Percentiles rank a stretch among this genome's conserved stretches.
Evolutionary conservation across 176 grass and related monocot genomes (phyloP).

Genomic region (Hsuehochloa calcarea): DNA sequence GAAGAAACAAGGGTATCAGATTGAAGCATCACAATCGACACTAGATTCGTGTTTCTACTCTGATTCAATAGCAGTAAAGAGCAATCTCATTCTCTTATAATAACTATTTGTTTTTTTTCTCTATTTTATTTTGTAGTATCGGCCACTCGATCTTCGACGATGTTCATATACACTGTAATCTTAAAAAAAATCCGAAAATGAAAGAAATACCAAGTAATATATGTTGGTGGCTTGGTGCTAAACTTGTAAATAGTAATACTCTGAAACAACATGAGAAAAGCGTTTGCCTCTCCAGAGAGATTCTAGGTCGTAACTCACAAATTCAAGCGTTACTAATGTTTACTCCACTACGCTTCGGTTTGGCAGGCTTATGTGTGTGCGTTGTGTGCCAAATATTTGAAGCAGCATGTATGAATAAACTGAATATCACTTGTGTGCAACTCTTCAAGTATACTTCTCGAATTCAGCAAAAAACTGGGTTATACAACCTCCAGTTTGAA

Average conservation of each 20-base stretch:
- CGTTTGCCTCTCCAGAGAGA: not conserved
- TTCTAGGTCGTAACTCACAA: not conserved
- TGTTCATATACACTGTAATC: slow-evolving; percentile 5
- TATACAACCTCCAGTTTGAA: not conserved
- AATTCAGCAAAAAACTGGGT: not conserved
- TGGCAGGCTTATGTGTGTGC: not conserved
- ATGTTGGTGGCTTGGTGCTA: not conserved
- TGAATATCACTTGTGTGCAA: not conserved
- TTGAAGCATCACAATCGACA: too few relatives aligned
- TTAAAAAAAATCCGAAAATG: not conserved
- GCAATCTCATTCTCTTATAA: too few relatives aligned
- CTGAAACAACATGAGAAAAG: not conserved
- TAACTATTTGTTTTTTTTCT: too few relatives aligned
- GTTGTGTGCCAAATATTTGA: not conserved
- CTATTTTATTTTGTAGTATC: too few relatives aligned
- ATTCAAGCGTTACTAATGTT: not conserved
- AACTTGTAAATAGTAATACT: not conserved
- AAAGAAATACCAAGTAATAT: slow-evolving; percentile 1
- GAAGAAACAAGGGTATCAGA: too few relatives aligned
- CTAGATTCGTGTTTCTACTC: too few relatives aligned
- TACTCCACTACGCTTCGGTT: not conserved
- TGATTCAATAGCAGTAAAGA: too few relatives aligned
- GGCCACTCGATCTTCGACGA: too few relatives aligned
- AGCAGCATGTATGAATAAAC: not conserved
- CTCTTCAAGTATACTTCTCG: not conserved